A percentile compares a stretch with the other conserved stretches of the same genome.
These are phyloP conservation scores for Beta lomatogona DNA, from an alignment of 179 eudicot genomes.

Conservation along the genomic window DNA sequence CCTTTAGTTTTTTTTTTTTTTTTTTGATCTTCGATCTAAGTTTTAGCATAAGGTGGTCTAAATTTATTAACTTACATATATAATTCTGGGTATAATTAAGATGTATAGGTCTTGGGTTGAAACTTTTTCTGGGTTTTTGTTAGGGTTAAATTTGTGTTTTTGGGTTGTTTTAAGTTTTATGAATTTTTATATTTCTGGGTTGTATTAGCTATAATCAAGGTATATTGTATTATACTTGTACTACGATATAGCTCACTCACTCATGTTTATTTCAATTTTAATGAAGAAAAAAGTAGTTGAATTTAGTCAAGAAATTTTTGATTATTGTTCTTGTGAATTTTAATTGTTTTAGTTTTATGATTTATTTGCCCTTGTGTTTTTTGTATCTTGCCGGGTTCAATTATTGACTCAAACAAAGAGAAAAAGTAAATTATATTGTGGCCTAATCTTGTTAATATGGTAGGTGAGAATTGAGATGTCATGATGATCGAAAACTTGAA, in stretches of 20 bases:
- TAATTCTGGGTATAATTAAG: slow-evolving; percentile 6
- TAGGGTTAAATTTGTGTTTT: neutral
- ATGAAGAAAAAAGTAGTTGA: neutral
- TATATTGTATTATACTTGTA: neutral
- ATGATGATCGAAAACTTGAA: neutral
- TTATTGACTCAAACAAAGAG: too few relatives aligned
- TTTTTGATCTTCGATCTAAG: neutral
- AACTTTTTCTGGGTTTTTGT: neutral
- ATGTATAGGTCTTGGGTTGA: slow-evolving; percentile 10
- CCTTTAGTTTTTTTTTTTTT: neutral
- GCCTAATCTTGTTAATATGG: neutral
- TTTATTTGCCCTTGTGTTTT: too few relatives aligned
- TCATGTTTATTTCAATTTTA: neutral
- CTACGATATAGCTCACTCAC: neutral
- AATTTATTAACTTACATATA: neutral
- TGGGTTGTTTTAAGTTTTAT: neutral
- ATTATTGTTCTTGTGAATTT: neutral
- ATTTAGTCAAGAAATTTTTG: slow-evolving; percentile 10
- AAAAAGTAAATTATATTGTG: neutral
- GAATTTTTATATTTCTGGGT: neutral
- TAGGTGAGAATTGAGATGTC: neutral
- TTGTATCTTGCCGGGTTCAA: too few relatives aligned
- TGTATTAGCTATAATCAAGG: slow-evolving; percentile 16
- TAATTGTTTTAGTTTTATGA: too few relatives aligned
- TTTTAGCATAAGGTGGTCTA: neutral